Percentiles rank a stretch among this genome's conserved stretches.
These are phyloP conservation scores for Paraglomus brasilianum DNA, from an alignment of 192 early-diverging fungal species.

Conservation along the genomic window DNA sequence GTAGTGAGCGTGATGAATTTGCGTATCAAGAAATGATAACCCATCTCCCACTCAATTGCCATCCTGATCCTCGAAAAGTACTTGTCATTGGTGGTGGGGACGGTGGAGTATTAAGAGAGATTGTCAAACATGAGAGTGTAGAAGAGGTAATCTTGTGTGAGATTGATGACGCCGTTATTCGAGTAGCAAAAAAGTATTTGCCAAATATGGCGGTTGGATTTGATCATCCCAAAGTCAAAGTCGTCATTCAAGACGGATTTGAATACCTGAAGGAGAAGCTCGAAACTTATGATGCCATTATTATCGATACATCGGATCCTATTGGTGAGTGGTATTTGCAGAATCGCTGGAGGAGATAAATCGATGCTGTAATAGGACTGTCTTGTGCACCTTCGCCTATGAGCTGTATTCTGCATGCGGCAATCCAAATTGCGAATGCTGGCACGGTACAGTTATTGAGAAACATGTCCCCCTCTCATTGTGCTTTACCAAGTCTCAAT, in stretches of 20 bases:
- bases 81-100: conserved; percentile 99
- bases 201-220: conserved; percentile 93
- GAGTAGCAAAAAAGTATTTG: conserved; percentile 90
- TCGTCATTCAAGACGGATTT: conserved; percentile 97
- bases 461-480: too few species aligned
- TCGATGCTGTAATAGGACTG: conserved; percentile 6
- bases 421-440: too few species aligned
- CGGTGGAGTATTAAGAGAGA: conserved; percentile 97
- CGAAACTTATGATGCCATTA: conserved; percentile 94
- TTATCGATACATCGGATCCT: conserved; percentile 98
- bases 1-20: conserved; percentile 98
- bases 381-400: too few species aligned
- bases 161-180: conserved; percentile 94
- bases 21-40: conserved; percentile 99
- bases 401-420: too few species aligned
- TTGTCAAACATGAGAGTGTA: conserved; percentile 94
- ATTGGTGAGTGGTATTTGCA: conserved; percentile 63
- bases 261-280: conserved; percentile 86
- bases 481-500: too few species aligned
- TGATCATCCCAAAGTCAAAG: conserved; percentile 89
- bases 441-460: too few species aligned
- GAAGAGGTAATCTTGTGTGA: conserved; percentile 93
- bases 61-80: conserved; percentile 92
- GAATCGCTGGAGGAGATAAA: not conserved
- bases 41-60: conserved; percentile 90